Percentiles rank a stretch among this genome's conserved stretches.
Evolutionary conservation across 1,284 basidiomycete species (phyloP).

Genomic region (Caloboletus firmus): DNA sequence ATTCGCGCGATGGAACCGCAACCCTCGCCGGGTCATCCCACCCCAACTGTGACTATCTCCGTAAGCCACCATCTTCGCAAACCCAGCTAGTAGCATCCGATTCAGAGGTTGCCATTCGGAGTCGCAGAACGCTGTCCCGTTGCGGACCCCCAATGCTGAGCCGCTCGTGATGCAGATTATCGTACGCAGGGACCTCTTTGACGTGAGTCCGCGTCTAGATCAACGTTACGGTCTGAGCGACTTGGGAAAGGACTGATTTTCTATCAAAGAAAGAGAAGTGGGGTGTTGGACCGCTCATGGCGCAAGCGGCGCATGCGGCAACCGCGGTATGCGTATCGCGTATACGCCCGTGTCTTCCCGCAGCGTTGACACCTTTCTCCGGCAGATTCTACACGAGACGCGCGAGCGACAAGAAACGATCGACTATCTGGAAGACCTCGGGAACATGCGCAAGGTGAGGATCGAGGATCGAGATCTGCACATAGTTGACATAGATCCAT

Average conservation of each 20-base stretch:
- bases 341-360: neutral
- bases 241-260: constrained; percentile 2
- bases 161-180: constrained; percentile 48
- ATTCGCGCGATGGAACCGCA: constrained; percentile 7
- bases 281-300: constrained; percentile 57
- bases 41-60: neutral
- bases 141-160: constrained; percentile 1
- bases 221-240: neutral
- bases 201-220: constrained; percentile 32
- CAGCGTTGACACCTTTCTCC: neutral
- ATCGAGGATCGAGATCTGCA: neutral
- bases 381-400: constrained; percentile 42
- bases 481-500: constrained; percentile 6
- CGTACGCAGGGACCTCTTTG: constrained; percentile 45
- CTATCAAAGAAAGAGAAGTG: constrained; percentile 42
- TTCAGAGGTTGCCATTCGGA: neutral
- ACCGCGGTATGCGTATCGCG: constrained; percentile 39
- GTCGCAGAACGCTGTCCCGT: neutral
- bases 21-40: neutral
- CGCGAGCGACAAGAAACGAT: constrained; percentile 41
- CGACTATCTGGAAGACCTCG: constrained; percentile 41
- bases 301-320: constrained; percentile 54
- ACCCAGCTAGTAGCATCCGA: too few species aligned
- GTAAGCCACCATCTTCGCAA: constrained; percentile 5
- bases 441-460: constrained; percentile 43